Percentiles rank a stretch among this genome's conserved stretches.
These are phyloP conservation scores for Phaseolus lunatus DNA, from an alignment of 306 rosid genomes.

Conservation along the genomic window DNA sequence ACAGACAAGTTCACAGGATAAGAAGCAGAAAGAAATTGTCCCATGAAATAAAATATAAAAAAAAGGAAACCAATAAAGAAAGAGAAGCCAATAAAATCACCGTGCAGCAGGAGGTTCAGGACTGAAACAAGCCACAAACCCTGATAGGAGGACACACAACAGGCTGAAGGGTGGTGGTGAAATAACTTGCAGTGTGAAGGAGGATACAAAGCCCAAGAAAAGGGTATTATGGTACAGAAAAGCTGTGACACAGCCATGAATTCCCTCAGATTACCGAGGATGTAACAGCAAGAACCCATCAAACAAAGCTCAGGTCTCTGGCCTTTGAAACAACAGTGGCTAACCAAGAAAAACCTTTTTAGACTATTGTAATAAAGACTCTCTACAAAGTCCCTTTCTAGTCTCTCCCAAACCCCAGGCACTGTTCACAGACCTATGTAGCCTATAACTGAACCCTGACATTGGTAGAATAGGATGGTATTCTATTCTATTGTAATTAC, in stretches of 20 bases:
- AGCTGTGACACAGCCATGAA: constrained; percentile 92
- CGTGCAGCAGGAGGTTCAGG: constrained; percentile 52
- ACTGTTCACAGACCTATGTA: constrained; percentile 57
- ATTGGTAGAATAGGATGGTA: constrained; percentile 52
- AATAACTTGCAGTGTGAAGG: constrained; percentile 59
- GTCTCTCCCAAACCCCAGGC: constrained; percentile 32
- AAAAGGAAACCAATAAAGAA: background rate
- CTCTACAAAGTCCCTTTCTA: constrained; percentile 46
- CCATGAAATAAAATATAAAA: constrained; percentile 30
- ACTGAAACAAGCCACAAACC: constrained; percentile 49
- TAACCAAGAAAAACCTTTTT: constrained; percentile 53
- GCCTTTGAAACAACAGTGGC: constrained; percentile 51
- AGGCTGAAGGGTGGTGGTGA: constrained; percentile 50
- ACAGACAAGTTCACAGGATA: constrained; percentile 54
- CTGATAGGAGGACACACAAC: constrained; percentile 46
- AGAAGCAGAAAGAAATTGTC: constrained; percentile 30
- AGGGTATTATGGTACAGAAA: constrained; percentile 51
- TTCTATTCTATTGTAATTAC: background rate
- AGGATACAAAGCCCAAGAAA: constrained; percentile 65
- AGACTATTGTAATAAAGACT: constrained; percentile 63
- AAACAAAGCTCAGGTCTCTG: constrained; percentile 49
- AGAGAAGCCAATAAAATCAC: constrained; percentile 47
- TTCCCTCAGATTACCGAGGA: constrained; percentile 75
- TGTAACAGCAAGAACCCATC: constrained; percentile 64
- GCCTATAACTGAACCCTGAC: constrained; percentile 59